phyloP scores from a whole-genome alignment of 2,329 filamentous ascomycete genomes.

The Zymoseptoria tritici region DNA sequence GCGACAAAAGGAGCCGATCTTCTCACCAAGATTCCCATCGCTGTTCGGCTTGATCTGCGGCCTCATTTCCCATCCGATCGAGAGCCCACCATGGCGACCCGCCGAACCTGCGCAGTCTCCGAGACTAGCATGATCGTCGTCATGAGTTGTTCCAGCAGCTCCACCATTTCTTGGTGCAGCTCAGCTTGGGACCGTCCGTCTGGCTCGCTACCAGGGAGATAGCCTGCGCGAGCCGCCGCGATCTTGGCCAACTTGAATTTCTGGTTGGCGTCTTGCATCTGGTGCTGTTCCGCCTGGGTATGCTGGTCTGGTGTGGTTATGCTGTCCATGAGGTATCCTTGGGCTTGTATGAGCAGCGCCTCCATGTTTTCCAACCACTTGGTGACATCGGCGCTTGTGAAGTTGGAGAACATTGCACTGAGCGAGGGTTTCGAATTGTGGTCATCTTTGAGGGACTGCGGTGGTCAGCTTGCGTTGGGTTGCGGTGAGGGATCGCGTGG shows the following conservation, averaged over 20 bases:
- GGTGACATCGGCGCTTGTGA: background rate
- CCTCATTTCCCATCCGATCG: too few species aligned
- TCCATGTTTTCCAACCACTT: background rate
- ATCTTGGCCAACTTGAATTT: background rate
- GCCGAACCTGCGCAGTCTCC: background rate
- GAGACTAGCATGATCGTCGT: background rate
- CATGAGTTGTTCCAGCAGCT: background rate
- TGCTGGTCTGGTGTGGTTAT: background rate
- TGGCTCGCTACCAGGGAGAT: background rate
- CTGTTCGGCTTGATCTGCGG: too few species aligned
- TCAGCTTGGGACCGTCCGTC: constrained; percentile 1
- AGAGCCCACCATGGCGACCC: background rate
- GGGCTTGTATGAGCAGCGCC: background rate
- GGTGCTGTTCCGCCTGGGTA: background rate
- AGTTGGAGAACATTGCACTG: background rate
- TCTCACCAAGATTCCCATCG: too few species aligned
- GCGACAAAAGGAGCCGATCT: too few species aligned
- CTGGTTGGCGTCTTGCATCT: background rate
- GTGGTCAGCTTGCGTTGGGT: background rate
- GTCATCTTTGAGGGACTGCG: background rate
- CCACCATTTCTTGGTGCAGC: background rate
- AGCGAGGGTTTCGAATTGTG: background rate
- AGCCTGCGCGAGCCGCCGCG: background rate
- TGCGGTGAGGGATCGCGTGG: background rate
- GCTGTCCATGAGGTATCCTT: background rate